Base-by-base conservation (phyloP, 2,329 filamentous ascomycete species). In the Fusarium chlamydosporum region DNA sequence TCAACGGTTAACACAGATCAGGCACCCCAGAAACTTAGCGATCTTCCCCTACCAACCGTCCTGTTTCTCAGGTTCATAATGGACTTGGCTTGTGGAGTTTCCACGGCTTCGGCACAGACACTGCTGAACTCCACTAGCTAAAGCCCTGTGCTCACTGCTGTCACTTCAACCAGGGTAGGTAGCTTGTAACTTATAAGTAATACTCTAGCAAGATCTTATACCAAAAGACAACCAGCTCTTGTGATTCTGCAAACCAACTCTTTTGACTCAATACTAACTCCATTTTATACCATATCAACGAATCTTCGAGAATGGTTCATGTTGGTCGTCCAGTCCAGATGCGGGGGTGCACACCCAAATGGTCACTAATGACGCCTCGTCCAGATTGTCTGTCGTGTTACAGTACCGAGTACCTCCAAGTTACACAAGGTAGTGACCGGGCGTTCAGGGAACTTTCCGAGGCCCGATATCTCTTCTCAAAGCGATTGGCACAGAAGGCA, bases 291-390 rank as follows among this genome's bases (percentile, higher is more conserved):
- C 7, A 9, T 29, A 29, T 8, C n/a, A 26, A 5, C 23, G 43
- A 31, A n/a, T 20, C 33, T 56, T 27, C 34, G 45, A n/a, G 26
- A 27, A 57, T 4, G 27, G 27, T 18, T 48, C 27, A 13, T 16
- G 15, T 26, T 29, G 15, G 61, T 41, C 9, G 10, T 42, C 34
- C 18, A 8, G 27, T 6, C 10, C 15, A 35, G 11, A 55, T 62
- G 47, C 41, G 59, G 37, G 51, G 51, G 45, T 50, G 43, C 45
- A 46, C 34, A 46, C 37, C 37, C n/a, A 34, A 26, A 37, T 56
- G 23, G 20, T 47, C 15, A 57, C 59, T 34, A 47, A 42, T 29
- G 35, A 41, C 51, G 45, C 45, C 52, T 42, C 42, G 18, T 15
- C 13, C 13, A 23, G 16, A 16, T 3, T 11, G 10, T 9, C 29